Evolutionary conservation across 2,329 filamentous ascomycete species (phyloP), one percentile per base, ranked within the genome.

Genomic region (Phymatotrichopsis omnivora): DNA sequence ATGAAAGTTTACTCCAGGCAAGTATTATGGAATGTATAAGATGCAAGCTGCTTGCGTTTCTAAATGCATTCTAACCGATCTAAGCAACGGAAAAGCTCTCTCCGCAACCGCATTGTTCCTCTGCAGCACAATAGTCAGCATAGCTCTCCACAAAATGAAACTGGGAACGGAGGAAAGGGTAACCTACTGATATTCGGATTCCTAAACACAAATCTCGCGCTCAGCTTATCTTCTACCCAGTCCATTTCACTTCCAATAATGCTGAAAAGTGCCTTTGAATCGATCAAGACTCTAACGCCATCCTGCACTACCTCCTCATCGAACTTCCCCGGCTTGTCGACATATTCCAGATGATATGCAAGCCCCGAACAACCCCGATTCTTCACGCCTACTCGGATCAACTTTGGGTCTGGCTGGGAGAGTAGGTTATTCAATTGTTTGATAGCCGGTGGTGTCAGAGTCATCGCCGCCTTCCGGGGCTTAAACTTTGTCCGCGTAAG

Each of bases 221-320:
- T 93, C 54, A 98, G 68, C 68, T 93, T 94, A 59, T 96, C 91
- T 66, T 96, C 87, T 8, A 89, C 73, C 87, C 89, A 98, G 62
- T 98, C 91, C 91, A 98, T 98, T 67, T 96, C 89, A 61, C 83
- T 94, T 4, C 91, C 91, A 58, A 98, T 95, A 42, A 98, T 96
- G 65, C 89, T 96, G 63, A 98, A 87, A 38, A 98, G 68, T 31
- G 91, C 91, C 69, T 95, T 96, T 71, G 85, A 93, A 64, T 98
- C 91, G 46, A 98, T 91, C 62, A 96, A 64, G 25, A 98, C 89
- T 66, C 84, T 89, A 46, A 98, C 89, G 0, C 89, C 91, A 60
- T 96, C 91, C 63, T 98, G 91, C 62, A 93, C 87, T 1, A 98
- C 85, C 40, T 80, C 73, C 65, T 98, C 91, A 59, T 98, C 91